Evolutionary conservation across 192 early-diverging fungal genomes (phyloP), one percentile per base, ranked within the genome.

Genomic region (Diversispora epigaea): DNA sequence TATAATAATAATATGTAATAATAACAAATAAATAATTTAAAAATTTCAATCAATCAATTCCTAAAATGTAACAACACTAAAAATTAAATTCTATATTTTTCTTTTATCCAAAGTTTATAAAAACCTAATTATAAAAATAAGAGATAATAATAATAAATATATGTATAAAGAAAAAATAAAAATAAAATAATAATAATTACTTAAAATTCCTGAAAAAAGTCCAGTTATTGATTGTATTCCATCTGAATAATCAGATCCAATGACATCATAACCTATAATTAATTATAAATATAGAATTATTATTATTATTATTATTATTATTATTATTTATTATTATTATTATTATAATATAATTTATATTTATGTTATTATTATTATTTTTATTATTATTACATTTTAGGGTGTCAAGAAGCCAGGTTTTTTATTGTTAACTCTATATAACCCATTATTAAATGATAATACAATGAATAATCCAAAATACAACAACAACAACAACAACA

Each of bases 371-470:
- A 32, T 32, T 32, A 32, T 32, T 32, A 32, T 32, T 32, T 32
- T 32, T 32, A 32, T 32, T 32, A 32, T 32, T 32, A 32, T 32
- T 32, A 32, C 2, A 32, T 81, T 85, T 45, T 81, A 89, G 71
- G 84, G 89, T 43, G 67, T 89, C 4, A 82, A 70, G 0, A 75
- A 80, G 17, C 87, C 90, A 39, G 89, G 87, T 45, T 84, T 85
- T 54, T 75, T 80, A 0, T 71, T 89, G 17, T 65, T 92, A n/a
- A 86, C 79, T 21, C 69, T 88, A 11, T 77, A 84, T 19, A 55
- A 77, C 57, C 77, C 77, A 8, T 0, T 11, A 71, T 55, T 22
- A 25, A 56, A 78, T 55, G 66, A 54, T 8, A 67, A 64, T 14
- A 68, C 78, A 6, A 75, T 52, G 17, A 17, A 52, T 52, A 8